Base-by-base conservation (phyloP, 352 stramenopile genomes). In the Pythium coloratum region DNA sequence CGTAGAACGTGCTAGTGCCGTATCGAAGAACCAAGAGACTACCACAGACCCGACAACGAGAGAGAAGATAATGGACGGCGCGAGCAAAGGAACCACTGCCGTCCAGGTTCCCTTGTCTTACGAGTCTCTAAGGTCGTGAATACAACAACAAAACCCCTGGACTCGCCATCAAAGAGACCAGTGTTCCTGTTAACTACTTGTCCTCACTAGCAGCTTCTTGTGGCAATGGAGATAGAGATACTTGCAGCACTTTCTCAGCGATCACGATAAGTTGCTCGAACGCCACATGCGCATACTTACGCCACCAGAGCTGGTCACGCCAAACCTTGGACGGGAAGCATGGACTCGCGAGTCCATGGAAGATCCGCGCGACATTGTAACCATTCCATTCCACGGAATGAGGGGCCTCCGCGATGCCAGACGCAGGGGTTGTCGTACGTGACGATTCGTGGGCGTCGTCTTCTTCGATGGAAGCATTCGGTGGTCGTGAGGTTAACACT, bases 201-300 rank as follows among this genome's bases (percentile, higher is more conserved):
- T 10, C n/a, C 2, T 32, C 44, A 30, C 6, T 51, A 24, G 20
- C 20, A 8, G 16, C 6, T 30, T 51, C 44, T 20, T 6, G 14
- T 18, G 42, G 42, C 24, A 50, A 24, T 24, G 20, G 20, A 24
- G 20, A 26, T 24, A 32, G 44, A 30, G 44, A 20, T 7, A 54
- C 71, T 5, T 33, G 20, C 14, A 92, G 26, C 6, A 91, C 82
- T 69, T 83, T 86, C 26, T 81, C 58, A 8, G 80, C 81, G 49
- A 91, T 86, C 53, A 74, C 65, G 26, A 91, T 79, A n/a, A 94
- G 75, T 38, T 81, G 75, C 49, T 92, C 86, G 57, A 94, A 95
- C 26, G 86, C 82, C 28, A 93, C 75, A 36, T 77, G 67, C 1
- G 76, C 66, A 65, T 93, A 90, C 53, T 82, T 82, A 20, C 82